Percentiles rank a stretch among this genome's conserved stretches.
These are phyloP conservation scores for Nepenthes alata DNA, from an alignment of 179 eudicot genomes.

Conservation along the genomic window DNA sequence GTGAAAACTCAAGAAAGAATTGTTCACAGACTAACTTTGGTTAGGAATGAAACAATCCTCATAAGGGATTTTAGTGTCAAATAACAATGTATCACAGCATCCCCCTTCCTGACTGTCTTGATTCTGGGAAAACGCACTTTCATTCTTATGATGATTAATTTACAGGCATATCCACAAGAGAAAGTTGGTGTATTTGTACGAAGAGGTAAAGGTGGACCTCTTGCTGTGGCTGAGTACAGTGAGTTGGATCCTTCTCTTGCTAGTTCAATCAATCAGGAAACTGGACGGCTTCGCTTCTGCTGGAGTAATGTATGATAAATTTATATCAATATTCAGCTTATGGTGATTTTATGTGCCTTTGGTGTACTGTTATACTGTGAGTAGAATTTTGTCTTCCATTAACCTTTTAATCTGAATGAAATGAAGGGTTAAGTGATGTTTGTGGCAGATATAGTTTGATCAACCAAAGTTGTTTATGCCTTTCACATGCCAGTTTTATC, in stretches of 20 bases:
- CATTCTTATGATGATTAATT: constrained; percentile 6
- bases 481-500: too few species aligned
- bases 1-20: too few species aligned
- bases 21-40: too few species aligned
- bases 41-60: too few species aligned
- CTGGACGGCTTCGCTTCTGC: constrained; percentile 94
- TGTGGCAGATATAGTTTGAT: too few species aligned
- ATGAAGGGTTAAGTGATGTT: too few species aligned
- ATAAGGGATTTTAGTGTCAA: too few species aligned
- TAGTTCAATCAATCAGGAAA: constrained; percentile 73
- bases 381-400: neutral
- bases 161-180: constrained; percentile 97
- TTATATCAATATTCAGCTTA: neutral
- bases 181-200: constrained; percentile 95
- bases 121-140: neutral
- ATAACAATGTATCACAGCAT: too few species aligned
- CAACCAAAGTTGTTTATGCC: too few species aligned
- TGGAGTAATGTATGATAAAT: constrained; percentile 78
- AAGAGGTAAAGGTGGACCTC: constrained; percentile 91
- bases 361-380: neutral
- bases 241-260: constrained; percentile 83
- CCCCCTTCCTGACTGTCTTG: too few species aligned
- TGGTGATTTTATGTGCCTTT: neutral
- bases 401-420: too few species aligned
- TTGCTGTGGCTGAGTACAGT: constrained; percentile 88